Percentiles rank a stretch among this genome's conserved stretches.
Conservation (phyloP, 2,329 filamentous ascomycete genomes). For the Scedosporium boydii region DNA sequence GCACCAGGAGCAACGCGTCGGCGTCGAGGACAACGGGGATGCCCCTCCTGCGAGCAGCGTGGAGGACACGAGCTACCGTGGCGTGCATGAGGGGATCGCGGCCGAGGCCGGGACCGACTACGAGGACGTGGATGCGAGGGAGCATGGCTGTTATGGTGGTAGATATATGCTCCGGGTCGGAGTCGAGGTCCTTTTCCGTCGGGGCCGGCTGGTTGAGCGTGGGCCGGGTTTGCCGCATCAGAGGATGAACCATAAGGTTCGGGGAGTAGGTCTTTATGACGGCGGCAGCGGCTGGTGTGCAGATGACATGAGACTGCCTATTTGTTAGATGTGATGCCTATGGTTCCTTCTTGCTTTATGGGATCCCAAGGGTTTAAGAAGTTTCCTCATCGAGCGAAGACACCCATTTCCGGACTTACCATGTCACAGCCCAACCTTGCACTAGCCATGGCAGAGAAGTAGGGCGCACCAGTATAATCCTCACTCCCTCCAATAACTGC, state of each 20-base stretch:
- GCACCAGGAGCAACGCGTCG: constrained; percentile 73
- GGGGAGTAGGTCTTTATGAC: constrained; percentile 98
- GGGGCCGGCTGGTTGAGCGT: constrained; percentile 24
- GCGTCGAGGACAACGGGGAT: constrained; percentile 87
- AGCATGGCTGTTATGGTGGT: constrained; percentile 69
- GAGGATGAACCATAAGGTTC: constrained; percentile 95
- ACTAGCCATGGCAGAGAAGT: constrained; percentile 96
- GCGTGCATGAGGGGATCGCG: constrained; percentile 85
- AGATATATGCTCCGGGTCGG: constrained; percentile 53
- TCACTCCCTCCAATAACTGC: constrained; percentile 91
- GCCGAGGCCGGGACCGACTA: constrained; percentile 86
- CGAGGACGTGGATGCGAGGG: constrained; percentile 78
- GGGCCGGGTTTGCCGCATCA: constrained; percentile 66
- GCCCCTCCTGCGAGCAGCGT: constrained; percentile 59
- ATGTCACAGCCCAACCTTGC: constrained; percentile 84
- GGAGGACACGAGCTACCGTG: constrained; percentile 69
- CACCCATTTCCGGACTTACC: constrained; percentile 38
- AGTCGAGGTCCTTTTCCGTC: constrained; percentile 22
- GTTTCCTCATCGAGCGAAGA: too few relatives aligned
- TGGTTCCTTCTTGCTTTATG: not conserved
- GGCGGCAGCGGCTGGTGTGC: constrained; percentile 74
- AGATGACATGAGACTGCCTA: constrained; percentile 79
- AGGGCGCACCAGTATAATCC: constrained; percentile 94
- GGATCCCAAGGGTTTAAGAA: too few relatives aligned
- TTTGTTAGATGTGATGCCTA: not conserved